These are phyloP conservation scores for Citrus unshiu DNA, from an alignment of 345 rosid genomes.

Conservation along the genomic window DNA sequence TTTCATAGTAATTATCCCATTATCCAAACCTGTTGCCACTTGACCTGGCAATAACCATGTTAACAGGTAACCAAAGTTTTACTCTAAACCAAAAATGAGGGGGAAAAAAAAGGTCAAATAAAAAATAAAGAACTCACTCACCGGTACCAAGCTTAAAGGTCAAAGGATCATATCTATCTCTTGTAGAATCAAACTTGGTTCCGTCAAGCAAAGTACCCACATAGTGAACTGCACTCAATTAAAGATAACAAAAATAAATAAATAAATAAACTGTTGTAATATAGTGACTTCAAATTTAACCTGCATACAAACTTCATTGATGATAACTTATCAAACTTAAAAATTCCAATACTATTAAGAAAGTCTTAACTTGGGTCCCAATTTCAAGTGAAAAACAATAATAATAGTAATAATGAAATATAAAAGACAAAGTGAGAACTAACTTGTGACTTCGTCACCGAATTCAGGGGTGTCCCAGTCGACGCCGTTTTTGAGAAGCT, in stretches of 20 bases:
- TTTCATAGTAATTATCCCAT: conserved; percentile 49
- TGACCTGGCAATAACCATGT: conserved; percentile 26
- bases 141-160: conserved; percentile 47
- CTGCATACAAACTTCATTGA: not conserved
- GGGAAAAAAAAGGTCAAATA: not conserved
- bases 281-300: not conserved
- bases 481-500: conserved; percentile 46
- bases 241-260: not conserved
- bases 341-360: too few species aligned
- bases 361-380: too few species aligned
- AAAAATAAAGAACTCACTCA: conserved; percentile 9
- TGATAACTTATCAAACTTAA: too few species aligned
- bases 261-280: not conserved
- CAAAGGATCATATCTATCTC: conserved; percentile 36
- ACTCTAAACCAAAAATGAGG: not conserved
- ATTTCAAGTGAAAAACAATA: too few species aligned
- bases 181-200: conserved; percentile 40
- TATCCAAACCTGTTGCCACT: conserved; percentile 46
- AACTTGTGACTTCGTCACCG: conserved; percentile 54
- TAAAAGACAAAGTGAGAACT: not conserved
- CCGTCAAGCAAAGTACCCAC: conserved; percentile 54
- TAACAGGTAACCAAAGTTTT: not conserved
- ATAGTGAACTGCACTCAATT: conserved; percentile 42
- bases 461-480: conserved; percentile 58
- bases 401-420: too few species aligned